A percentile compares a stretch with the other conserved stretches of the same genome.
Evolutionary conservation across 805 yeast genomes (phyloP).

Genomic region (Candida rishiriensis): DNA sequence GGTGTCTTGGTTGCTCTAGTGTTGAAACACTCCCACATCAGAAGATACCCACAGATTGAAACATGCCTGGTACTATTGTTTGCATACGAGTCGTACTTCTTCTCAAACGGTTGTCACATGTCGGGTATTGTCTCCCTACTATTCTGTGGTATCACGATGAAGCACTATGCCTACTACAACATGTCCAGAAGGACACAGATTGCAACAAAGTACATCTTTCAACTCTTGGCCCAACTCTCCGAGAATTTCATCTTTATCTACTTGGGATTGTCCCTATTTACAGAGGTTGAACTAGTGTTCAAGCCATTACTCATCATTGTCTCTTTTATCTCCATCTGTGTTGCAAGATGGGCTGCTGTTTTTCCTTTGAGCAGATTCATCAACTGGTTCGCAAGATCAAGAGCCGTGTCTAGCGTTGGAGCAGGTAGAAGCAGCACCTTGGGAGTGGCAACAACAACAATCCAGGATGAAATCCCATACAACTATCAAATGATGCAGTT

Average conservation of each 20-base stretch:
- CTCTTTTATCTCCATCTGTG: constrained; percentile 84
- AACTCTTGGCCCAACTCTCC: constrained; percentile 87
- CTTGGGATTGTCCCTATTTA: constrained; percentile 87
- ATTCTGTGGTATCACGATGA: constrained; percentile 94
- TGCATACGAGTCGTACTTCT: constrained; percentile 95
- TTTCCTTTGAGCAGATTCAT: constrained; percentile 86
- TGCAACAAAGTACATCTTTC: constrained; percentile 92
- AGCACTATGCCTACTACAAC: constrained; percentile 94
- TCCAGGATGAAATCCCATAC: constrained; percentile 87
- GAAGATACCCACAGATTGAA: constrained; percentile 96
- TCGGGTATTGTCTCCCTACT: constrained; percentile 94
- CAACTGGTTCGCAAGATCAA: constrained; percentile 69
- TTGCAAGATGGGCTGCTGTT: constrained; percentile 95
- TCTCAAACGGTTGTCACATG: constrained; percentile 99
- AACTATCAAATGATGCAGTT: constrained; percentile 98
- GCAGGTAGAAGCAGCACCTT: no score
- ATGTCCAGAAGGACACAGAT: constrained; percentile 97
- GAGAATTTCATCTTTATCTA: constrained; percentile 97
- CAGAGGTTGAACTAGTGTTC: constrained; percentile 93
- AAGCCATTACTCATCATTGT: constrained; percentile 90
- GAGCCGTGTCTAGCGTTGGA: constrained; percentile 37
- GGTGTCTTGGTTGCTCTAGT: constrained; percentile 88
- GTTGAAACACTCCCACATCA: constrained; percentile 85
- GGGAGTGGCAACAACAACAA: constrained; percentile 31
- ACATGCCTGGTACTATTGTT: constrained; percentile 85